A percentile compares a stretch with the other conserved stretches of the same genome.
These are phyloP conservation scores for Cercophora scortea DNA, from an alignment of 495 filamentous ascomycete genomes.

Conservation along the genomic window DNA sequence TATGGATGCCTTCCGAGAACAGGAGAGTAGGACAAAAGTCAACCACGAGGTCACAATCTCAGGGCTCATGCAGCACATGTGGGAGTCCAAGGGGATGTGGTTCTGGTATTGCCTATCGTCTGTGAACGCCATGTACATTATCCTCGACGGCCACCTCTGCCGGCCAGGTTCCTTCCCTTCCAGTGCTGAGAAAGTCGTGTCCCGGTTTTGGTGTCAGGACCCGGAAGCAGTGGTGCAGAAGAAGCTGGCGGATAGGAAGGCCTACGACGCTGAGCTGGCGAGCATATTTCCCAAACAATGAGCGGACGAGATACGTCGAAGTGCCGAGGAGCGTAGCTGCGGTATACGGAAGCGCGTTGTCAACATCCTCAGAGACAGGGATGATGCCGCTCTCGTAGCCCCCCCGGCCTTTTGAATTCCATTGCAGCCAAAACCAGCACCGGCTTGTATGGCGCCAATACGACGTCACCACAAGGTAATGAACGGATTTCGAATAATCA, in stretches of 20 bases:
- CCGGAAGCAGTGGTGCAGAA: neutral
- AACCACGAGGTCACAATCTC: constrained; percentile 4
- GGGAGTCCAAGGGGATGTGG: constrained; percentile 15
- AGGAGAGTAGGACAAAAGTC: neutral
- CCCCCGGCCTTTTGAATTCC: no score
- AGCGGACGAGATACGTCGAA: neutral
- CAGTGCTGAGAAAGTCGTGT: constrained; percentile 9
- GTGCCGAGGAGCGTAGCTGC: no score
- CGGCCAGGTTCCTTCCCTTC: constrained; percentile 2
- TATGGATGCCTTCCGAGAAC: neutral
- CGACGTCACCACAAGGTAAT: no score
- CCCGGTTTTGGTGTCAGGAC: constrained; percentile 11
- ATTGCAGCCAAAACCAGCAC: no score
- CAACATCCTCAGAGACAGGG: no score
- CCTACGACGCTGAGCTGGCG: neutral
- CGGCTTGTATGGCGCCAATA: no score
- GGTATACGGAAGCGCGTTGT: no score
- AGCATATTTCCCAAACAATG: neutral
- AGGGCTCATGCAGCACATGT: constrained; percentile 6
- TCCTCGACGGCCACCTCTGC: constrained; percentile 16
- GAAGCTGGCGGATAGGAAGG: constrained; percentile 1
- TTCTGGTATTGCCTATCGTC: constrained; percentile 16
- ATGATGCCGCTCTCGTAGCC: no score
- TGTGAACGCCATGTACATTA: constrained; percentile 16
- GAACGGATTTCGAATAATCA: no score